Evolutionary conservation across 73 alveolate genomes (phyloP).

Genomic region (Uronychia binucleata): DNA sequence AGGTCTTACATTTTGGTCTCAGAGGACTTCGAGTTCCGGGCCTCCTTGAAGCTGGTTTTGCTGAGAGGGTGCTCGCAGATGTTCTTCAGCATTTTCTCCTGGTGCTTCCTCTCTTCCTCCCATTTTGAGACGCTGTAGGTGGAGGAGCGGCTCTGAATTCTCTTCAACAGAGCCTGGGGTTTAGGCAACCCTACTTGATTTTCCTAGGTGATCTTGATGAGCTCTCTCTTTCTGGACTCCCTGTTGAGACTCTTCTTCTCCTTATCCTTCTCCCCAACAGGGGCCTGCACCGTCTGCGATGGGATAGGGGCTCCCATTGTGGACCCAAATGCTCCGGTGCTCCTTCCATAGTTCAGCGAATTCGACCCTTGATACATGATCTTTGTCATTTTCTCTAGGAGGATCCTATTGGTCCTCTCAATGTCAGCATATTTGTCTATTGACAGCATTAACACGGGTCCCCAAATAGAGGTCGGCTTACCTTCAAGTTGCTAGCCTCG

Average conservation of each 20-base stretch:
- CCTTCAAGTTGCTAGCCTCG: background rate
- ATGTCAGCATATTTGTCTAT: background rate
- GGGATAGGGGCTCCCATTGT: background rate
- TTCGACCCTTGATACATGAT: background rate
- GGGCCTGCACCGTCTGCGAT: background rate
- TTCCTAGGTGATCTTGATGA: background rate
- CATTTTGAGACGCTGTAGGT: background rate
- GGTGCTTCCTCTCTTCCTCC: background rate
- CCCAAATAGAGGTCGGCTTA: background rate
- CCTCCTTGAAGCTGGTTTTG: background rate
- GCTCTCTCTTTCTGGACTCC: background rate
- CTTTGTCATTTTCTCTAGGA: background rate
- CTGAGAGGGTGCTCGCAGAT: background rate
- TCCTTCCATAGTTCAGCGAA: background rate
- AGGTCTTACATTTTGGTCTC: background rate
- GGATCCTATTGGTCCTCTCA: background rate
- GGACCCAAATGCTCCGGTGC: background rate
- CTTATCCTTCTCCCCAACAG: background rate
- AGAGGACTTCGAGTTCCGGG: background rate
- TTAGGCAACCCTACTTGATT: background rate
- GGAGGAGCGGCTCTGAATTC: background rate
- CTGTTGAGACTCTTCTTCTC: background rate
- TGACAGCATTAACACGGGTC: background rate
- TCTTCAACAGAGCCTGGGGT: background rate
- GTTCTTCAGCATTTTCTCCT: background rate